Percentiles rank a stretch among this genome's conserved stretches.
phyloP scores from a whole-genome alignment of 495 filamentous ascomycete genomes.

The Podospora anserina region DNA sequence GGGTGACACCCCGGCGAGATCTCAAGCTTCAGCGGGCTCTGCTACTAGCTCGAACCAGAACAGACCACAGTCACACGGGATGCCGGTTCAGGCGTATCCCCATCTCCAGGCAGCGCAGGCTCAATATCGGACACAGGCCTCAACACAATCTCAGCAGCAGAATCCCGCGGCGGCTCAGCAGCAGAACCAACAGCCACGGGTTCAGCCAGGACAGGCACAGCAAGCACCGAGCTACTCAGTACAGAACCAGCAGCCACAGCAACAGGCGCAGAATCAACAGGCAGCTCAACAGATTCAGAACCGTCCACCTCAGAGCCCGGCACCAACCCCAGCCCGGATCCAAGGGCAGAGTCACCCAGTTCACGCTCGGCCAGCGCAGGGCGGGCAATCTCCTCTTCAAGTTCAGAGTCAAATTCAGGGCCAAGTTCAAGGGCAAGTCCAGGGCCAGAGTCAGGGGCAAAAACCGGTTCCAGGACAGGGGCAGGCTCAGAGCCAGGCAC shows the following conservation, averaged over 20 bases:
- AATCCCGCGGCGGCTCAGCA: not conserved
- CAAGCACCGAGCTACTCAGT: no score
- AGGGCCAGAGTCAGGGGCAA: not conserved
- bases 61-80: not conserved
- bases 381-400: not conserved
- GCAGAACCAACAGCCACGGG: not conserved
- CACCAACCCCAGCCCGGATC: not conserved
- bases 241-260: not conserved
- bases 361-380: not conserved
- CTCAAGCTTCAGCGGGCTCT: not conserved
- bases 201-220: not conserved
- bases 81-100: conserved; percentile 2
- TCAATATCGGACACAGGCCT: not conserved
- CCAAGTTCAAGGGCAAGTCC: not conserved
- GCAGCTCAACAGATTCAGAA: not conserved
- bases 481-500: not conserved
- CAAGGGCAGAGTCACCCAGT: not conserved
- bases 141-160: not conserved
- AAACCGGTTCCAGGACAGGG: not conserved
- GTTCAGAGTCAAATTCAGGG: not conserved
- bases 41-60: not conserved
- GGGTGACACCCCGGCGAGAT: not conserved
- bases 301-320: not conserved
- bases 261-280: not conserved
- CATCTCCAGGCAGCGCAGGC: conserved; percentile 1